These are phyloP conservation scores for Nemania sp. DNA, from an alignment of 2,329 filamentous ascomycete genomes.

Conservation along the genomic window DNA sequence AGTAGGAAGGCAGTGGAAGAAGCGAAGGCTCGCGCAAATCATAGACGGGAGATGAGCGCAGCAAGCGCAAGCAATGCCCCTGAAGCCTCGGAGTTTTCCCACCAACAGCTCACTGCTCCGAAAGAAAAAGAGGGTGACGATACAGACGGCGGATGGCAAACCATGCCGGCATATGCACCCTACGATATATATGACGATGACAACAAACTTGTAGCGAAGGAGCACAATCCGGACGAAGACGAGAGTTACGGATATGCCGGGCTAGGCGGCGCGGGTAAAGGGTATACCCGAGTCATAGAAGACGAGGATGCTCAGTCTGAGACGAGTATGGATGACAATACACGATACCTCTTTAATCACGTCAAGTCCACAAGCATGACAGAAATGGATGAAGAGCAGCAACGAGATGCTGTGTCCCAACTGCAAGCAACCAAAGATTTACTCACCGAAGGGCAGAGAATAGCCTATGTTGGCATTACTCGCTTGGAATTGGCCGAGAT, in stretches of 20 bases:
- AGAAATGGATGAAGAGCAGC: constrained; percentile 77
- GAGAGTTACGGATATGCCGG: constrained; percentile 71
- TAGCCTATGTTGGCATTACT: constrained; percentile 92
- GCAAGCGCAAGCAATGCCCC: constrained; percentile 44
- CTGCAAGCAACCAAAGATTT: constrained; percentile 96
- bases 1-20: constrained; percentile 35
- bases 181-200: constrained; percentile 97
- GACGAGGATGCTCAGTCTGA: constrained; percentile 93
- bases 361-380: constrained; percentile 59
- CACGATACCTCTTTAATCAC: constrained; percentile 88
- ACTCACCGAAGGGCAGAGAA: constrained; percentile 90
- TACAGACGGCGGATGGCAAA: constrained; percentile 80
- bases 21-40: constrained; percentile 32
- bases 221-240: constrained; percentile 70
- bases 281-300: constrained; percentile 91
- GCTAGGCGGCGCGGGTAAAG: constrained; percentile 87
- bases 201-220: constrained; percentile 81
- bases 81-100: constrained; percentile 80
- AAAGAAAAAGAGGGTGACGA: constrained; percentile 57
- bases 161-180: constrained; percentile 89
- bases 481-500: constrained; percentile 80
- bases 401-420: constrained; percentile 83
- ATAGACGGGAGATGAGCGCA: constrained; percentile 46
- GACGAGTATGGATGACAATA: constrained; percentile 97
- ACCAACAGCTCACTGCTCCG: constrained; percentile 72